Evolutionary conservation across 2,329 filamentous ascomycete species (phyloP), one percentile per base, ranked within the genome.

Genomic region (Fusarium newnesense): DNA sequence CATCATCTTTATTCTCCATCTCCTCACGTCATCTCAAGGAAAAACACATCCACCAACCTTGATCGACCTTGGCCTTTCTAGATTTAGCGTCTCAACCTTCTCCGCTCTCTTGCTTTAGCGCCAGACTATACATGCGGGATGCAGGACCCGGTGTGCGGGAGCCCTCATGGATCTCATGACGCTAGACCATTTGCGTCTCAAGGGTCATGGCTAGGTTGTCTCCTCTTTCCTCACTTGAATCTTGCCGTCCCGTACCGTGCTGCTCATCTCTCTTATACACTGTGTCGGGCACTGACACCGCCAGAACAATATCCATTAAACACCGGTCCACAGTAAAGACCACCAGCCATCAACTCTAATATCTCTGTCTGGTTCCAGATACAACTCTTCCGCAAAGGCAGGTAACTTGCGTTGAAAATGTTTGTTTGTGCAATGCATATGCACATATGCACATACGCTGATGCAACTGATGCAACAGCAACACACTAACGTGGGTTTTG

Each of bases 141-240:
- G 69, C 72, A 73, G 67, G 72, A 77, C 75, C 75, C 72, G 72
- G 75, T 70, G 60, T 53, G 62, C 75, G 75, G 75, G 75, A 75
- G 69, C 65, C 64, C 67, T 73, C 71, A 60, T 59, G 57, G 49
- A 64, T 68, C 52, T 43, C 5, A 18, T 2, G 0, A 6, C 52
- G 19, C 75, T 77, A 77, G 53, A 15, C 65, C 46, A 1, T 18
- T 64, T 76, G 43, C 46, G 63, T 57, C 49, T n/a, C 21, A 21
- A 53, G 24, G 53, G 53, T 30, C 42, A n/a, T 39, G 18, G 32
- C 49, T 24, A 24, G 24, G 24, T 49, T 32, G 67, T 74, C 70
- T 62, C 67, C 70, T 72, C 65, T 77, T 72, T 69, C 66, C 71
- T 77, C 71, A 60, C 59, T 32, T 42, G 47, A 39, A 57, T 42